Conservation (phyloP, 805 yeast genomes). For the Candida rishiriensis region DNA sequence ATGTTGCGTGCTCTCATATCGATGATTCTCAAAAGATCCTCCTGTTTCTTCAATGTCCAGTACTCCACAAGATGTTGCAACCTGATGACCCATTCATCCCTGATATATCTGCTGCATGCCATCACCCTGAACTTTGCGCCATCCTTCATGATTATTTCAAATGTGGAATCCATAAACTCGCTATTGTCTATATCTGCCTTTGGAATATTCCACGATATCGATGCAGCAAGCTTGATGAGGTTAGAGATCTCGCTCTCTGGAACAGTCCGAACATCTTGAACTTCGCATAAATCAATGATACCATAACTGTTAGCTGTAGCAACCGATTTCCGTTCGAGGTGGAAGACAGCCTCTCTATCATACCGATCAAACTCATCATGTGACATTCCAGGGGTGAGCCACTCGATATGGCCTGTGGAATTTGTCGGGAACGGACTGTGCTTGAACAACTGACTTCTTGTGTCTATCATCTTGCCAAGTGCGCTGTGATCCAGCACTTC, state of each 20-base stretch:
- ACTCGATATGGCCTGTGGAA: conserved; percentile 48
- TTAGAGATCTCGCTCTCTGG: conserved; percentile 19
- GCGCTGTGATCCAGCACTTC: conserved; percentile 9
- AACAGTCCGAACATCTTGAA: conserved; percentile 37
- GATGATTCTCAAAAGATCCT: conserved; percentile 36
- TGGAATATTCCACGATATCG: conserved; percentile 27
- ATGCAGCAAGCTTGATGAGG: conserved; percentile 27
- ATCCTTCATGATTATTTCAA: conserved; percentile 46
- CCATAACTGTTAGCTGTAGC: conserved; percentile 56
- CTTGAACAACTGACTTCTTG: conserved; percentile 36
- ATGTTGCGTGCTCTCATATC: conserved; percentile 42
- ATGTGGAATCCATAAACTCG: conserved; percentile 40
- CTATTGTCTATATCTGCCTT: conserved; percentile 15
- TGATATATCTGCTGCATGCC: conserved; percentile 43
- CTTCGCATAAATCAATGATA: conserved; percentile 53
- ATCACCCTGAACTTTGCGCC: conserved; percentile 47
- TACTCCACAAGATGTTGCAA: conserved; percentile 43
- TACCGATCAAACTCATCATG: conserved; percentile 38
- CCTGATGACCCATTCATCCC: conserved; percentile 66
- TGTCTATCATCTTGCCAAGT: not conserved
- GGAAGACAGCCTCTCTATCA: conserved; percentile 60
- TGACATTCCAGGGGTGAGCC: conserved; percentile 46
- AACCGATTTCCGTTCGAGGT: conserved; percentile 56
- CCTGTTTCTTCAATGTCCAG: conserved; percentile 50
- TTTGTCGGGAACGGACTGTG: conserved; percentile 55